A percentile compares a stretch with the other conserved stretches of the same genome.
phyloP scores from a whole-genome alignment of 2,329 filamentous ascomycete genomes.

The Aureobasidium sp. region DNA sequence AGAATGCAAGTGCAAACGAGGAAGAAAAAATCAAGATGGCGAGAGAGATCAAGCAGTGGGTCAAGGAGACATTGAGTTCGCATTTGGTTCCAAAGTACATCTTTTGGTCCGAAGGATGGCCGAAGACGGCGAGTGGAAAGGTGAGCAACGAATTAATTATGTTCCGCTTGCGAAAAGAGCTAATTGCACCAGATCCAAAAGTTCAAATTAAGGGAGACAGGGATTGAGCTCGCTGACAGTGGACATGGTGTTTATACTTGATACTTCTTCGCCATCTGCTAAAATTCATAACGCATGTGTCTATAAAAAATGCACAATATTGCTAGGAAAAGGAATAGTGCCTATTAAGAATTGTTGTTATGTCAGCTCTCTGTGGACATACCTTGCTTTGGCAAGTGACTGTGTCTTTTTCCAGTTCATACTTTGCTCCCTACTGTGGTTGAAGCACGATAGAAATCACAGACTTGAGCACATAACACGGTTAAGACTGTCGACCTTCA shows the following conservation, averaged over 20 bases:
- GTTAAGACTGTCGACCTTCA: too few relatives aligned
- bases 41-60: slow-evolving; percentile 62
- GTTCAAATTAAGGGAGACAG: slow-evolving; percentile 69
- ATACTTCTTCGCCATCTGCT: too few relatives aligned
- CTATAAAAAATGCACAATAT: too few relatives aligned
- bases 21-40: slow-evolving; percentile 27
- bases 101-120: slow-evolving; percentile 80
- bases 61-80: slow-evolving; percentile 60
- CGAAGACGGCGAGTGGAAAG: slow-evolving; percentile 93
- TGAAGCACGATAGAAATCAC: too few relatives aligned
- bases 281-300: too few relatives aligned
- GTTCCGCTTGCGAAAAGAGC: not conserved
- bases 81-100: slow-evolving; percentile 77
- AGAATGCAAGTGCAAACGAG: slow-evolving; percentile 27
- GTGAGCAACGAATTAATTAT: not conserved
- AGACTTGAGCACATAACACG: too few relatives aligned
- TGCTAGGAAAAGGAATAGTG: too few relatives aligned
- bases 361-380: too few relatives aligned
- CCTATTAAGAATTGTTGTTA: too few relatives aligned
- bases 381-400: too few relatives aligned
- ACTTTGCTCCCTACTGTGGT: too few relatives aligned
- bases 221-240: slow-evolving; percentile 39
- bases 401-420: too few relatives aligned
- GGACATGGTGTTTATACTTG: slow-evolving; percentile 10
- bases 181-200: slow-evolving; percentile 60